Evolutionary conservation across 202 grass and related monocot genomes (phyloP), one percentile per base, ranked within the genome.

Genomic region (Miscanthus sacchariflorus): DNA sequence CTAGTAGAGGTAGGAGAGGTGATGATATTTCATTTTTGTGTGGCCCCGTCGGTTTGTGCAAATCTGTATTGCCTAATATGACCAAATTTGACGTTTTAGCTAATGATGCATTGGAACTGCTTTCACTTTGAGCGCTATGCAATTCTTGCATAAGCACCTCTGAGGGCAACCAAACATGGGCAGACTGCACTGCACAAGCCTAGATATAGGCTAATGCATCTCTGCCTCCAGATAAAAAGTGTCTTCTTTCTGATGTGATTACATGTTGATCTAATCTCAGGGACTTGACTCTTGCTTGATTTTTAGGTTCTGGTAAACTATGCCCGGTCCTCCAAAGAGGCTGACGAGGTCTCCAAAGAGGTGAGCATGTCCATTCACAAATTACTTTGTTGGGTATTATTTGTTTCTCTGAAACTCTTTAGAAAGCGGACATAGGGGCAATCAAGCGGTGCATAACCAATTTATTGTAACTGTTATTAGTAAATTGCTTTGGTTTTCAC

Each of bases 221-320:
- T 4, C 1, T 79, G 12, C 33, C 27, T 85, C 52, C 25, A 45
- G 15, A 85, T 81, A 42, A 23, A 66, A 44, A 19, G 9, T 82
- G 11, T 70, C 6, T 43, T 66, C 21, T 43, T 45, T 64, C 64
- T 35, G 19, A 36, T n/a, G n/a, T 63, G n/a, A 66, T 69, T 63
- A 15, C 13, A 65, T 5, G 5, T 17, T 78, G 71, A 40, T 21
- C 7, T 78, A 89, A 82, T 30, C 23, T 76, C 40, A 75, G 5
- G 38, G 38, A 65, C 17, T 65, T 76, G 52, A 76, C 44, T 45
- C 59, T 81, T 6, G 69, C 6, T 85, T 93, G 38, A 39, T 15
- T 59, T 91, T 77, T 86, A 99, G 94, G 93, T 96, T 30, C 88
- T 99, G 78, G 90, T 99, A 68, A 99, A 99, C 88, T 99, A 97